Percentiles rank a stretch among this genome's conserved stretches.
phyloP scores from a whole-genome alignment of 2,329 filamentous ascomycete genomes.

The Macrophomina pseudophaseolina region DNA sequence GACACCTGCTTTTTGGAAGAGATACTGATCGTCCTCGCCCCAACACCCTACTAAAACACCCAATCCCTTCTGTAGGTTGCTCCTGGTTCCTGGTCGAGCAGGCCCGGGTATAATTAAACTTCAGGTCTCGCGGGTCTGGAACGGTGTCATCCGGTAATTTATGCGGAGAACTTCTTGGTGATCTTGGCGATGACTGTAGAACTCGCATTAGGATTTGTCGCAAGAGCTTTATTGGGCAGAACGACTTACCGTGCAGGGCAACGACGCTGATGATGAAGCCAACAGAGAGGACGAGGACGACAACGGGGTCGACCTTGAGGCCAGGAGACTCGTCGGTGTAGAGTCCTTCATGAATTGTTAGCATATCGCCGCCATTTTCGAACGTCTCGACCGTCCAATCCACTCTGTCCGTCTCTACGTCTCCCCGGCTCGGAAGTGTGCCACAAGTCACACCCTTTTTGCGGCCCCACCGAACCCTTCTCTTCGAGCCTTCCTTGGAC shows the following conservation, averaged over 20 bases:
- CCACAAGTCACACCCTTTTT: neutral
- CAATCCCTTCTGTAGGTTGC: neutral
- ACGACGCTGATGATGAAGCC: constrained; percentile 99
- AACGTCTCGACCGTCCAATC: neutral
- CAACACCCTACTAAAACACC: neutral
- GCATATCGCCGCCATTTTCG: constrained; percentile 28
- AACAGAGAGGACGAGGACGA: constrained; percentile 92
- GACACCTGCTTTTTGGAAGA: neutral
- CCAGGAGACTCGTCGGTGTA: constrained; percentile 99
- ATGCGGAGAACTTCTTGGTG: constrained; percentile 28
- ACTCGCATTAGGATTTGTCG: neutral
- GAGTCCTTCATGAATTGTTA: constrained; percentile 64
- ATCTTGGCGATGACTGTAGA: constrained; percentile 25
- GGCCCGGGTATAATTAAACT: neutral
- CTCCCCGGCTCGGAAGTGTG: no score
- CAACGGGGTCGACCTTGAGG: constrained; percentile 96
- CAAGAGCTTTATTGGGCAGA: neutral
- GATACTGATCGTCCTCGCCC: neutral
- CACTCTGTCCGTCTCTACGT: no score
- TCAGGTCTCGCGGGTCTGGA: neutral
- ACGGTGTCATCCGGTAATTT: neutral
- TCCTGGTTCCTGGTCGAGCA: neutral
- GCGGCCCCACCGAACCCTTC: neutral
- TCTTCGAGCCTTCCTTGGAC: neutral
- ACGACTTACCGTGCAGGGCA: constrained; percentile 85